These are phyloP conservation scores for Hypoxylon perforatum DNA, from an alignment of 495 filamentous ascomycete species.

Conservation along the genomic window DNA sequence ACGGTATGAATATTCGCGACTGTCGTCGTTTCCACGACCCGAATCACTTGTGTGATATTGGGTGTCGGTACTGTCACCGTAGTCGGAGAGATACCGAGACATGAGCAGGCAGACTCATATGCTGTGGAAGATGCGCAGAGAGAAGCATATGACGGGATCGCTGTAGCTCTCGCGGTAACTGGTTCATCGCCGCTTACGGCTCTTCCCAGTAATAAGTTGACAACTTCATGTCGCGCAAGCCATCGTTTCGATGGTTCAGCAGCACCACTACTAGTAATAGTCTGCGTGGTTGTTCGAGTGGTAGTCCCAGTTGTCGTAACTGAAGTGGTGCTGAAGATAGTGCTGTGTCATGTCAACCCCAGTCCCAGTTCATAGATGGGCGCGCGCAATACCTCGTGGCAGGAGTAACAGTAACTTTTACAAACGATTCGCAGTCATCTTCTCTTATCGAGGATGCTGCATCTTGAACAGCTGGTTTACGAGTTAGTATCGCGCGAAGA, in stretches of 20 bases:
- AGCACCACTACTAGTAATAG: conserved; percentile 12
- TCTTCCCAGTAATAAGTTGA: conserved; percentile 4
- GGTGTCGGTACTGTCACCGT: conserved; percentile 26
- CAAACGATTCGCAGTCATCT: conserved; percentile 45
- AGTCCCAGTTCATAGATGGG: not conserved
- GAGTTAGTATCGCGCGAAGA: conserved; percentile 4
- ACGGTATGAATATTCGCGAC: conserved; percentile 10
- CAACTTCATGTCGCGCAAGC: conserved; percentile 10
- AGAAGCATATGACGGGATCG: conserved; percentile 37
- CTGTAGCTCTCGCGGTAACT: conserved; percentile 25
- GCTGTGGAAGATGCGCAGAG: conserved; percentile 26
- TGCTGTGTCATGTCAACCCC: conserved; percentile 1
- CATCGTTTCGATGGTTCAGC: conserved; percentile 12
- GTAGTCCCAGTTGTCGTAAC: conserved; percentile 6
- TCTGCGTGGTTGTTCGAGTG: conserved; percentile 11
- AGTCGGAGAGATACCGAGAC: conserved; percentile 32
- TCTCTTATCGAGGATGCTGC: conserved; percentile 25
- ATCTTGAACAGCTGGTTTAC: conserved; percentile 31
- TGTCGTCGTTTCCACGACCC: conserved; percentile 19
- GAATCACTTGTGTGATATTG: conserved; percentile 9
- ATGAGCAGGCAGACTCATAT: conserved; percentile 47
- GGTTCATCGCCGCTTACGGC: conserved; percentile 22
- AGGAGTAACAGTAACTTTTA: conserved; percentile 38
- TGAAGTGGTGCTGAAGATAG: conserved; percentile 11
- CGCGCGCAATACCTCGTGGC: conserved; percentile 30